Evolutionary conservation across 495 filamentous ascomycete genomes (phyloP), one percentile per base, ranked within the genome.

Genomic region (Cercophora scortea): DNA sequence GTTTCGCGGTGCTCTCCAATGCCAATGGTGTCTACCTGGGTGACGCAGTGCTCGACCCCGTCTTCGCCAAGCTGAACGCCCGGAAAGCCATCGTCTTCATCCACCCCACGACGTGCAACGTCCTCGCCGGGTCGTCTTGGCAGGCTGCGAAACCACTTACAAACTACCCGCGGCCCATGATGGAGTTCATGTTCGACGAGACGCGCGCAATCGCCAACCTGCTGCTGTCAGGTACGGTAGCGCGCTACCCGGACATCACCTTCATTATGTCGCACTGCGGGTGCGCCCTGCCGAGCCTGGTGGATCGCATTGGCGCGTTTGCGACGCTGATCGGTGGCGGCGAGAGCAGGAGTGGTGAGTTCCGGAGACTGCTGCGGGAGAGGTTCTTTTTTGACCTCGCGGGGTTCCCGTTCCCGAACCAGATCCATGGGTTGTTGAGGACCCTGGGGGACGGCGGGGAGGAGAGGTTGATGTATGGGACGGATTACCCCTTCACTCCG

Each of bases 101-200:
- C 42, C 42, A 44, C 42, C 42, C 42, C 2, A 44, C 42, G 3
- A 44, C 42, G 3, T 44, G 42, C 42, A 44, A 44, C 16, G 8
- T 44, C 25, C 25, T 2, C 25, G 25, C 25, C 25, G 25, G n/a
- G n/a, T n/a, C n/a, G n/a, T n/a, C n/a, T n/a, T n/a, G n/a, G n/a
- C n/a, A n/a, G n/a, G 41, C 41, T 10, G 41, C 8, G n/a, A 44
- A 44, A 8, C 42, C 42, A 8, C 42, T 44, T 1, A 9, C n/a
- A 9, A 19, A 13, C 10, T 19, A 44, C 42, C 42, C 42, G n/a
- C 13, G 42, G 17, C 42, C 42, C 13, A 44, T 44, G 42, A 44
- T 44, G 42, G 42, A 44, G 17, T 44, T 44, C 42, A 44, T 44
- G 42, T 44, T 44, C 17, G 42, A 44, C 42, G 42, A 44, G 42